Conservation (phyloP, 1,284 basidiomycete species). For the Papiliotrema terrestris region DNA sequence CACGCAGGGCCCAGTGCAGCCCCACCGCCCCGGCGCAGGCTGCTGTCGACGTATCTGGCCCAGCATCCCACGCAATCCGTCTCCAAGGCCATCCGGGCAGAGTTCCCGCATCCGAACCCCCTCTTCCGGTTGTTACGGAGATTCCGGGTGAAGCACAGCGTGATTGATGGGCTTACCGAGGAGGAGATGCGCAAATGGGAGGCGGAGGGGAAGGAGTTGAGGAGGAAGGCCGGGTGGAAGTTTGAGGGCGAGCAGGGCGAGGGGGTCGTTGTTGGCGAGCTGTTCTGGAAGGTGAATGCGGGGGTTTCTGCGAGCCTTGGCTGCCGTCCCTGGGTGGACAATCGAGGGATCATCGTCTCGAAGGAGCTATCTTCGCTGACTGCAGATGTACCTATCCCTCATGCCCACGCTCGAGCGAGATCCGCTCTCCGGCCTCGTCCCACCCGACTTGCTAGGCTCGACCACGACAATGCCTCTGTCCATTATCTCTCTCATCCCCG, state of each 20-base stretch:
- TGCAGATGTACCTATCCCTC: slow-evolving; percentile 56
- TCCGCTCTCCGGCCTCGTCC: slow-evolving; percentile 55
- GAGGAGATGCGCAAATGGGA: slow-evolving; percentile 33
- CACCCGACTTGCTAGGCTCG: slow-evolving; percentile 56
- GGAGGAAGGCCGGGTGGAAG: slow-evolving; percentile 45
- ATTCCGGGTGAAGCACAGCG: slow-evolving; percentile 45
- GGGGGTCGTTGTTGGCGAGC: slow-evolving; percentile 38
- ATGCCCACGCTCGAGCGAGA: slow-evolving; percentile 55
- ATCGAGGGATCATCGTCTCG: not conserved
- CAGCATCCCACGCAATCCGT: slow-evolving; percentile 35
- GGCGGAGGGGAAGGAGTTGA: slow-evolving; percentile 26
- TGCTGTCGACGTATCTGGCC: slow-evolving; percentile 38
- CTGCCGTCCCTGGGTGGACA: no score
- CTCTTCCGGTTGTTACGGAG: slow-evolving; percentile 32
- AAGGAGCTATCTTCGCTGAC: not conserved
- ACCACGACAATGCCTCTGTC: slow-evolving; percentile 57
- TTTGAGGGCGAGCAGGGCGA: slow-evolving; percentile 34
- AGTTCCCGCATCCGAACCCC: slow-evolving; percentile 42
- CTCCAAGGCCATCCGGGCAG: slow-evolving; percentile 29
- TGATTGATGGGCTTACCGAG: slow-evolving; percentile 43
- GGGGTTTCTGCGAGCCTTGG: no score
- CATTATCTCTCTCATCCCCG: slow-evolving; percentile 55
- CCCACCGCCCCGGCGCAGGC: not conserved
- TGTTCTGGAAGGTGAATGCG: slow-evolving; percentile 47
- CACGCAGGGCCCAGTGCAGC: not conserved